Evolutionary conservation across 208 protist genomes (phyloP).

Genomic region (Leishmania amazonensis): DNA sequence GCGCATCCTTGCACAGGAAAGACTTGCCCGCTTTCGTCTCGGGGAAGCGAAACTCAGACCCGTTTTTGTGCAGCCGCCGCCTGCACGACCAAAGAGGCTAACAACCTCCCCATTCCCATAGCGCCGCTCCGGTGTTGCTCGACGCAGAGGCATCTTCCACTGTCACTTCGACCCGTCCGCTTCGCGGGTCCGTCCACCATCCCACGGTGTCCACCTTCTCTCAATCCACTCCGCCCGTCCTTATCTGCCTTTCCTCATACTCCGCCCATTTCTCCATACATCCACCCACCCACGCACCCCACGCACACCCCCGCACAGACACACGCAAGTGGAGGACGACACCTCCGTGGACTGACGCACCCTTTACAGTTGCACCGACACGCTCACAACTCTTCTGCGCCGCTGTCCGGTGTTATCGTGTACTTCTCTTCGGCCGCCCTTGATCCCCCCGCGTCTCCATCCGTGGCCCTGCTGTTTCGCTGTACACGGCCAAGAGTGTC

Average conservation of each 20-base stretch:
- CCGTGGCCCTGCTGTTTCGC: too few species aligned
- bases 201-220: not conserved
- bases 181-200: not conserved
- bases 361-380: not conserved
- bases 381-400: not conserved
- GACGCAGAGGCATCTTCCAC: not conserved
- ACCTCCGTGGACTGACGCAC: too few species aligned
- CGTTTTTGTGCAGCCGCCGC: not conserved
- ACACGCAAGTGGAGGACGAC: not conserved
- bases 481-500: too few species aligned
- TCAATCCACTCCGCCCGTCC: too few species aligned
- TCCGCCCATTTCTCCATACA: too few species aligned
- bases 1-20: not conserved
- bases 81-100: not conserved
- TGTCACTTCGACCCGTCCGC: not conserved
- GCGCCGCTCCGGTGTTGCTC: not conserved
- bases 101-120: not conserved
- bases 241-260: too few species aligned
- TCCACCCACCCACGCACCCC: too few species aligned
- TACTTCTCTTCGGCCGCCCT: too few species aligned
- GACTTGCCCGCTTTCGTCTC: not conserved
- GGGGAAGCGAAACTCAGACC: too few species aligned
- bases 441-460: too few species aligned
- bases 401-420: not conserved
- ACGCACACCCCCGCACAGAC: too few species aligned